Percentiles rank a stretch among this genome's conserved stretches.
Conservation (phyloP, 495 filamentous ascomycete species). For the Penicillium nucicola region DNA sequence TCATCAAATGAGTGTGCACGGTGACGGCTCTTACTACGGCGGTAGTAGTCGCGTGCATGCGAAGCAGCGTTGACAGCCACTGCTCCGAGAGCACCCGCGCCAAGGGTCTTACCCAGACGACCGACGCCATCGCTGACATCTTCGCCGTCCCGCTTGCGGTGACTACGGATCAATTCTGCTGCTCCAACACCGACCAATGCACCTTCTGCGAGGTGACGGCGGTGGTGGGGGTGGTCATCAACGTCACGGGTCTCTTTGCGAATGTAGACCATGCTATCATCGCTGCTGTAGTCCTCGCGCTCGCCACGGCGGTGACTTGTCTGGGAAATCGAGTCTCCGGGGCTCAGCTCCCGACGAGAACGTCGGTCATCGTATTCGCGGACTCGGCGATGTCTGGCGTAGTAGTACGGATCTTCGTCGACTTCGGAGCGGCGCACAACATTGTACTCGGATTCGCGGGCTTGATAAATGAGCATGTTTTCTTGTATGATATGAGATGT, state of each 20-base stretch:
- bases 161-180: constrained; percentile 69
- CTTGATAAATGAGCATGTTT: constrained; percentile 75
- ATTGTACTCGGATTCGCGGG: constrained; percentile 67
- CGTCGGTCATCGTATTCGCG: constrained; percentile 54
- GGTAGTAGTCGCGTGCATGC: constrained; percentile 70
- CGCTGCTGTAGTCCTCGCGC: constrained; percentile 52
- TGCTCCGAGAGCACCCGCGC: constrained; percentile 78
- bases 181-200: constrained; percentile 76
- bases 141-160: constrained; percentile 56
- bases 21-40: constrained; percentile 53
- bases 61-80: constrained; percentile 74
- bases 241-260: constrained; percentile 55
- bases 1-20: constrained; percentile 51
- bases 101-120: constrained; percentile 70
- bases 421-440: constrained; percentile 63
- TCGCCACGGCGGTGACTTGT: constrained; percentile 35
- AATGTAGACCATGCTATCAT: constrained; percentile 62
- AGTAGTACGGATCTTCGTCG: constrained; percentile 57
- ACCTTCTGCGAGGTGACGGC: constrained; percentile 82
- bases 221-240: constrained; percentile 58
- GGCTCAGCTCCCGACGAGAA: constrained; percentile 53
- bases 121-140: constrained; percentile 56
- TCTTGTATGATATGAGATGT: constrained; percentile 61
- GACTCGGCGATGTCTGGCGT: constrained; percentile 56
- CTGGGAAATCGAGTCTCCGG: constrained; percentile 58